Evolutionary conservation across 2,329 filamentous ascomycete species (phyloP), one percentile per base, ranked within the genome.

Genomic region (Sporothrix humicola): DNA sequence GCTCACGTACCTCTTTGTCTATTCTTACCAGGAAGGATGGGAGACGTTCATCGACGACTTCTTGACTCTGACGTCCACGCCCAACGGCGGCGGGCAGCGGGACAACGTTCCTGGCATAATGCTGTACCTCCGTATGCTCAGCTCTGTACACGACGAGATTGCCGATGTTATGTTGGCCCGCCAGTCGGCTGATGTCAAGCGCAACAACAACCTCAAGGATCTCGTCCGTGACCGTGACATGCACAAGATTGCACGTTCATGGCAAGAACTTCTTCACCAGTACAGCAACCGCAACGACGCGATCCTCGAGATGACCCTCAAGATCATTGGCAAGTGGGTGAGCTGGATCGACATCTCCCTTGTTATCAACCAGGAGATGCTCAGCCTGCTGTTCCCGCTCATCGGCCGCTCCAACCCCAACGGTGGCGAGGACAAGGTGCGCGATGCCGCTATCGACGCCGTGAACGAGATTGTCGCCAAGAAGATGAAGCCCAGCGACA

Each of bases 301-400:
- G 58, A 88, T 98, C 73, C 88, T 97, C 59, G 94, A 98, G 81
- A 91, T 97, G 87, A 95, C 93, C 78, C 87, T 99, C 71, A 94
- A 92, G 82, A 92, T 94, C n/a, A 90, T 99, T 77, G 94, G 94
- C 52, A 96, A 95, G 81, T 99, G 96, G 95, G 94, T 97, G 75
- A 97, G 94, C 87, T 99, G 96, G 96, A 97, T 97, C 79, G 96
- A 98, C 80, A 98, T 99, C 78, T 93, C 92, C 69, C 86, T 99
- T 73, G 91, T 99, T 61, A 93, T 99, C 78, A 97, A 97, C 82
- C 90, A 95, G 80, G 89, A 91, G 72, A 96, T 97, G 88, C 89
- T 98, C 79, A 90, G 88, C 79, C 88, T 94, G 68, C 87, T 99
- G 74, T 91, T 98, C 79, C 92, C 96, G 77, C 89, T 98, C 76